Conservation (phyloP, 345 rosid genomes). For the Moricandia arvensis region DNA sequence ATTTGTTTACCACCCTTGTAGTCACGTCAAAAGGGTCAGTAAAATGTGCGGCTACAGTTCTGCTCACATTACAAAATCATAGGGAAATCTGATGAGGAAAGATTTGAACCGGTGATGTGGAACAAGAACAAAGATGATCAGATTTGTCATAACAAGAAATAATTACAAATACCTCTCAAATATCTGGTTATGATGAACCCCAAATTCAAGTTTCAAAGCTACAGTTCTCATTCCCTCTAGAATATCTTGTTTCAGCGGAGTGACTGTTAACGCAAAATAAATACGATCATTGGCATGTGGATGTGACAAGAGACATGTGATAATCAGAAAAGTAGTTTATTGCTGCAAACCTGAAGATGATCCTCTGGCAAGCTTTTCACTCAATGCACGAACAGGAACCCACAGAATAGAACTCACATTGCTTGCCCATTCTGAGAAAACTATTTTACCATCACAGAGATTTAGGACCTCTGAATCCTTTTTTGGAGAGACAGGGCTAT, state of each 20-base stretch:
- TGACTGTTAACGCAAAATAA: slow-evolving; percentile 49
- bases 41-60: slow-evolving; percentile 95
- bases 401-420: slow-evolving; percentile 64
- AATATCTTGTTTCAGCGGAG: slow-evolving; percentile 66
- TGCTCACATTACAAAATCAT: slow-evolving; percentile 39
- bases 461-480: slow-evolving; percentile 55
- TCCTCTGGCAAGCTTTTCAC: slow-evolving; percentile 80
- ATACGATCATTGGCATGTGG: slow-evolving; percentile 16
- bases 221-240: slow-evolving; percentile 97
- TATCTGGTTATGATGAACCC: slow-evolving; percentile 81
- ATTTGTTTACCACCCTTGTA: slow-evolving; percentile 73
- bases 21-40: slow-evolving; percentile 90
- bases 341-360: slow-evolving; percentile 74
- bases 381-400: slow-evolving; percentile 81
- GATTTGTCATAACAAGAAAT: slow-evolving; percentile 9
- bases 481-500: slow-evolving; percentile 39
- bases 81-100: slow-evolving; percentile 10
- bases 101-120: no score
- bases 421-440: slow-evolving; percentile 94
- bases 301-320: slow-evolving; percentile 28
- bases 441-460: slow-evolving; percentile 62
- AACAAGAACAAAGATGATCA: not conserved
- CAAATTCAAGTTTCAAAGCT: slow-evolving; percentile 94
- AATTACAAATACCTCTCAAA: slow-evolving; percentile 71
- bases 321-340: slow-evolving; percentile 18